Evolutionary conservation across 1,284 basidiomycete species (phyloP).

Genomic region (Calocybe gambosa): DNA sequence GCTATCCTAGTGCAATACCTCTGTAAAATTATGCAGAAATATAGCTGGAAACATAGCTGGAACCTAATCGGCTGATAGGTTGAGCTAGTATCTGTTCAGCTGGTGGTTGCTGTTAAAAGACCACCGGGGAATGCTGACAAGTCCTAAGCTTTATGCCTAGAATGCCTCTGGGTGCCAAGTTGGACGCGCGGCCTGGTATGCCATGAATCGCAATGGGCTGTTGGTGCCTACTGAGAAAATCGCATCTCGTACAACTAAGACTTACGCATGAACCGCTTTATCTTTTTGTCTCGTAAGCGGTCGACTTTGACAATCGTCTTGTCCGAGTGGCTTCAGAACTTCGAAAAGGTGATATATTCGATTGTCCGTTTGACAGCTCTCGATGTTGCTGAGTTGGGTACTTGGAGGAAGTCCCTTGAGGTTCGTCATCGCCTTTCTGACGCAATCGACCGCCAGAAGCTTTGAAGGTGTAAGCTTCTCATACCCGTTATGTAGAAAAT

Average conservation of each 20-base stretch:
- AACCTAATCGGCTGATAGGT: no score
- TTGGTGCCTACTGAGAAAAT: neutral
- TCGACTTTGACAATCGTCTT: constrained; percentile 4
- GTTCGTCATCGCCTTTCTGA: constrained; percentile 10
- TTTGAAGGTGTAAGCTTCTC: constrained; percentile 2
- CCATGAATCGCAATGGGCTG: neutral
- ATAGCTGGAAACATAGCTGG: neutral
- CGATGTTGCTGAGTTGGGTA: constrained; percentile 6
- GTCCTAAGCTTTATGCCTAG: neutral
- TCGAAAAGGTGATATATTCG: constrained; percentile 4
- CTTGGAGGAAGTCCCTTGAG: constrained; percentile 12
- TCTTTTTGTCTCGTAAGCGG: constrained; percentile 10
- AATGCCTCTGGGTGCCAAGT: no score
- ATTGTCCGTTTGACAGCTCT: constrained; percentile 8
- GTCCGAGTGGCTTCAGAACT: constrained; percentile 3
- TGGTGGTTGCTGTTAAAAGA: neutral
- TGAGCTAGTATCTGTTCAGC: neutral
- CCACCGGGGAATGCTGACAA: neutral
- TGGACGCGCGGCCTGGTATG: constrained; percentile 1
- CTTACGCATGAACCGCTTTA: constrained; percentile 3
- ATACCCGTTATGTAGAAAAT: neutral
- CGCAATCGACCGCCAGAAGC: constrained; percentile 12
- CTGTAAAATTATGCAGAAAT: neutral
- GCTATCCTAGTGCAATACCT: constrained; percentile 18
- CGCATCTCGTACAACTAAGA: neutral